phyloP scores from a whole-genome alignment of 2,329 filamentous ascomycete genomes.

The Decorospora gaudefroyi region DNA sequence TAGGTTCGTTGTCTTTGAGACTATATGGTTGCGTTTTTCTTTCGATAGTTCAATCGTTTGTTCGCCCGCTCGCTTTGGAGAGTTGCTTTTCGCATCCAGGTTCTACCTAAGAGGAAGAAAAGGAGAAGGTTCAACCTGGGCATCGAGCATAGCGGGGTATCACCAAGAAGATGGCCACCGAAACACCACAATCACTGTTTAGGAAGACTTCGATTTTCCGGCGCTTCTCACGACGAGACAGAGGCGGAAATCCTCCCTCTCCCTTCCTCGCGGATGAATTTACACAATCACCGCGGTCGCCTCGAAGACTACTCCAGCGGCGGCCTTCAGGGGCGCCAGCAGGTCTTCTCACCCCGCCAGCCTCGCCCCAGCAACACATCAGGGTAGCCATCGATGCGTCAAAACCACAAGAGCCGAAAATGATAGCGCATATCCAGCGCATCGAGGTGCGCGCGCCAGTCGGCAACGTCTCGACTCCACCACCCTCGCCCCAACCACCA shows the following conservation, averaged over 20 bases:
- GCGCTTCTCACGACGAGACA: slow-evolving; percentile 23
- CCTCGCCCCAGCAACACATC: slow-evolving; percentile 12
- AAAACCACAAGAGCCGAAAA: slow-evolving; percentile 5
- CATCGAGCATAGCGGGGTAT: slow-evolving; percentile 5
- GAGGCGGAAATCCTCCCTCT: slow-evolving; percentile 10
- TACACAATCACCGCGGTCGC: slow-evolving; percentile 4
- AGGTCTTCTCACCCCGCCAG: slow-evolving; percentile 16
- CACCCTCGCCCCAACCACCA: slow-evolving; percentile 7
- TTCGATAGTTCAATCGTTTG: slow-evolving; percentile 1
- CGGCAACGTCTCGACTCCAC: slow-evolving; percentile 1
- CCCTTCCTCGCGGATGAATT: slow-evolving; percentile 8
- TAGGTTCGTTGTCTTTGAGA: slow-evolving; percentile 2
- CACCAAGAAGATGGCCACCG: slow-evolving; percentile 20
- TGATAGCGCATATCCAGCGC: slow-evolving; percentile 14
- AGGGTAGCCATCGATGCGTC: slow-evolving; percentile 5
- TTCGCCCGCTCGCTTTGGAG: not conserved
- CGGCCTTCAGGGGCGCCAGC: slow-evolving; percentile 5
- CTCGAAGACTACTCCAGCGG: slow-evolving; percentile 13
- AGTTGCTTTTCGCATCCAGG: not conserved
- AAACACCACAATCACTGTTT: slow-evolving; percentile 16
- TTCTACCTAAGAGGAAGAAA: not conserved
- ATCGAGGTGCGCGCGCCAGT: slow-evolving; percentile 11
- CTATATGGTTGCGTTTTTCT: slow-evolving; percentile 3
- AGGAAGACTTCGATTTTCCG: slow-evolving; percentile 28
- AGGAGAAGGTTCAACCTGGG: no score